Conservation (phyloP, 2,329 filamentous ascomycete species). For the Microdochium bolleyi region DNA sequence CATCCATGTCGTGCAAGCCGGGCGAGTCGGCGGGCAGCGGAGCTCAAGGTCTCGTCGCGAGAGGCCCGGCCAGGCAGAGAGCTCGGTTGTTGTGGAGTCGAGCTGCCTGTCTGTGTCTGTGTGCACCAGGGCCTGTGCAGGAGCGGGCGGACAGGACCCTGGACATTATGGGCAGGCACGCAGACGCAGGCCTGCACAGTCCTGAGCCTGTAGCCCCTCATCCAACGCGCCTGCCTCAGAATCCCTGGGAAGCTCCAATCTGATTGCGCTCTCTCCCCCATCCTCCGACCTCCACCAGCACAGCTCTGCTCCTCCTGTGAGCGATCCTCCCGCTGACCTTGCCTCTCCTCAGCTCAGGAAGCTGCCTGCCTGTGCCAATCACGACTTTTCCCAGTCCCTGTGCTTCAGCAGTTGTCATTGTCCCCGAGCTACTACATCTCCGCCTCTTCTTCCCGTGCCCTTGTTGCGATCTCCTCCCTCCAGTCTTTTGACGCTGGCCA, state of each 20-base stretch:
- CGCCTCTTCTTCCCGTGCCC: too few relatives aligned
- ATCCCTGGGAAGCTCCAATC: too few relatives aligned
- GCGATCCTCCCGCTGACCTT: not conserved
- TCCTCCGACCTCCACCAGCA: not conserved
- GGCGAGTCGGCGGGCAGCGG: not conserved
- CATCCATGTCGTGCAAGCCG: not conserved
- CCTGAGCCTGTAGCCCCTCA: not conserved
- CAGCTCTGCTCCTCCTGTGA: not conserved
- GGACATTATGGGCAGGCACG: not conserved
- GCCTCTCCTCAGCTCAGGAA: not conserved
- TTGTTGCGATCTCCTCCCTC: too few relatives aligned
- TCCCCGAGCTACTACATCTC: not conserved
- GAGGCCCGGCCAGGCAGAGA: too few relatives aligned
- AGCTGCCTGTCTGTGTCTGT: too few relatives aligned
- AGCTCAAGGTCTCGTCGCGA: not conserved
- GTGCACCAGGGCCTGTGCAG: too few relatives aligned
- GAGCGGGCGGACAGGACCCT: not conserved
- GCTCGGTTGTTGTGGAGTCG: too few relatives aligned
- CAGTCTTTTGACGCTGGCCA: too few relatives aligned
- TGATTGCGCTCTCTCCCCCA: not conserved
- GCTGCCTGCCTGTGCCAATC: not conserved
- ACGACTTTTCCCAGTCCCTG: not conserved
- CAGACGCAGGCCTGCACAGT: not conserved
- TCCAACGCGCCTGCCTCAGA: constrained; percentile 1
- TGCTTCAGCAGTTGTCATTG: not conserved